phyloP scores from a whole-genome alignment of 495 filamentous ascomycete species.

The Lichenothelia convexa region DNA sequence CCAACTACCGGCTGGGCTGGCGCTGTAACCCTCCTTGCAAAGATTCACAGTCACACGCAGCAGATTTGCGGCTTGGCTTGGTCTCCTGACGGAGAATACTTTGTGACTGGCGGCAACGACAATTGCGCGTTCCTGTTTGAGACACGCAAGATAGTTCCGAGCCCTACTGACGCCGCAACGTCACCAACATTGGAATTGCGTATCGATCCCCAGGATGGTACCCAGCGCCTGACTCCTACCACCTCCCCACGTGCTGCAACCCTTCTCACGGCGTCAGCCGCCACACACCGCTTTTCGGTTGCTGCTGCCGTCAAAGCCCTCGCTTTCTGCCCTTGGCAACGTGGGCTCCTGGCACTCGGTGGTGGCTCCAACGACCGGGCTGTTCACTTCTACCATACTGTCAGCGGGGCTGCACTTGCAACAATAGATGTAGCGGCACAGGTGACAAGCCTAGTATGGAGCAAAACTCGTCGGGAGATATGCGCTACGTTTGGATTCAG shows the following conservation, averaged over 20 bases:
- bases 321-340: conserved; percentile 91
- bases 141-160: conserved; percentile 35
- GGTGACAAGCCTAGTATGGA: conserved; percentile 87
- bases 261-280: conserved; percentile 31
- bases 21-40: conserved; percentile 55
- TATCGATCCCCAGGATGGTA: too few species aligned
- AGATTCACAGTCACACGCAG: conserved; percentile 64
- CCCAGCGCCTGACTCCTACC: conserved; percentile 9
- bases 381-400: conserved; percentile 89
- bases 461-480: conserved; percentile 67
- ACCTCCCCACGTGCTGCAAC: conserved; percentile 1
- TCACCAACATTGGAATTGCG: neutral
- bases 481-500: conserved; percentile 88
- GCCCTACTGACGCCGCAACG: neutral
- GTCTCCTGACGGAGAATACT: conserved; percentile 55
- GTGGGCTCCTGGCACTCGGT: conserved; percentile 72
- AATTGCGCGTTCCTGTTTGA: conserved; percentile 76
- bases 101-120: conserved; percentile 87
- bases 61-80: conserved; percentile 87
- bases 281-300: conserved; percentile 55
- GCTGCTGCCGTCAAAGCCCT: conserved; percentile 90
- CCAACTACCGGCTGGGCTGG: conserved; percentile 51
- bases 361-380: conserved; percentile 86
- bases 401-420: conserved; percentile 66
- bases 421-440: conserved; percentile 88